Evolutionary conservation across 768 basidiomycete genomes (phyloP).

Genomic region (Mycena pura): DNA sequence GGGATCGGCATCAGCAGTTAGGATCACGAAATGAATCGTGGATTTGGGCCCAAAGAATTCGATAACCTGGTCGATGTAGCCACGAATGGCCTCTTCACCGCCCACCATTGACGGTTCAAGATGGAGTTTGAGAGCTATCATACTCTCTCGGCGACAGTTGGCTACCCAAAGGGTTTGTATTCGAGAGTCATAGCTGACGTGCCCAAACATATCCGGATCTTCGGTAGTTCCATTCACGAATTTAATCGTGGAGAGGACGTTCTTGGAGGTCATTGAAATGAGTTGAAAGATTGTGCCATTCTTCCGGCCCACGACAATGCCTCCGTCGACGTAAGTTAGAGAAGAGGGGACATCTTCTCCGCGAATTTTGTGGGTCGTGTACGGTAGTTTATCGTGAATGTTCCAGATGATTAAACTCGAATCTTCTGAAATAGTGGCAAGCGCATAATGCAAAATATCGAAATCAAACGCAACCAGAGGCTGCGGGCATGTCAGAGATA

Average conservation of each 20-base stretch:
- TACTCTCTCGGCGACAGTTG: slow-evolving; percentile 82
- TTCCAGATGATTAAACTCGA: slow-evolving; percentile 86
- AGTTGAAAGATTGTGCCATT: slow-evolving; percentile 88
- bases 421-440: slow-evolving; percentile 84
- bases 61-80: slow-evolving; percentile 80
- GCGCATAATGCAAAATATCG: slow-evolving; percentile 75
- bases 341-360: slow-evolving; percentile 87
- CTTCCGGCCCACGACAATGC: slow-evolving; percentile 84
- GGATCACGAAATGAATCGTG: slow-evolving; percentile 88
- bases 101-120: slow-evolving; percentile 66
- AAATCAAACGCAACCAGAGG: slow-evolving; percentile 87
- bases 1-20: slow-evolving; percentile 85
- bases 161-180: slow-evolving; percentile 91
- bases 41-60: slow-evolving; percentile 86
- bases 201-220: slow-evolving; percentile 87
- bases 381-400: slow-evolving; percentile 75
- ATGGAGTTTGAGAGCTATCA: slow-evolving; percentile 80
- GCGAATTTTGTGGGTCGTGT: slow-evolving; percentile 76
- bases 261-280: slow-evolving; percentile 75
- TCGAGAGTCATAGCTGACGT: slow-evolving; percentile 82
- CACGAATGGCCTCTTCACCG: slow-evolving; percentile 67
- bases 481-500: slow-evolving; percentile 43
- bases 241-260: slow-evolving; percentile 77
- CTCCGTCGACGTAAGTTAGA: slow-evolving; percentile 83
- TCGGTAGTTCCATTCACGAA: slow-evolving; percentile 76